Percentiles rank a stretch among this genome's conserved stretches.
phyloP scores from a whole-genome alignment of 2,329 filamentous ascomycete species.

The Fusarium chaquense region DNA sequence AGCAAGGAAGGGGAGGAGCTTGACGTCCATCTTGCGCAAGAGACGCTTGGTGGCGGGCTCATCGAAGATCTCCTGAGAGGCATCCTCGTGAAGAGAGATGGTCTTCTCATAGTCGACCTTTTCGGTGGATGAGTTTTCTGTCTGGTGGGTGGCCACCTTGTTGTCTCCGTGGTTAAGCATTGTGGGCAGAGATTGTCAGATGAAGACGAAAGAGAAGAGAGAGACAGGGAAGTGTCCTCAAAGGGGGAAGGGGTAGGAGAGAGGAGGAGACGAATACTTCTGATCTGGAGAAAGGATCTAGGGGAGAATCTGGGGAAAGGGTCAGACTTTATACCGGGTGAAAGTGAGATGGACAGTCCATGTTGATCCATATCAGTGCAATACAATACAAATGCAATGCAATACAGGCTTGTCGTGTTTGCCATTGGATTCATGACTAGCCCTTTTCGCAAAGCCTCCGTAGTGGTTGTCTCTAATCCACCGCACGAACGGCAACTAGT shows the following conservation, averaged over 20 bases:
- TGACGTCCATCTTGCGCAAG: constrained; percentile 65
- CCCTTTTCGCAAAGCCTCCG: constrained; percentile 36
- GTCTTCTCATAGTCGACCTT: constrained; percentile 48
- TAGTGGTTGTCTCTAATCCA: constrained; percentile 20
- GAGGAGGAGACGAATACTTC: constrained; percentile 40
- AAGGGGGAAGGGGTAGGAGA: constrained; percentile 21
- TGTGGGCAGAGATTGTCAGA: constrained; percentile 14
- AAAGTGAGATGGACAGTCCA: constrained; percentile 3
- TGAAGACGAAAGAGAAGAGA: not conserved
- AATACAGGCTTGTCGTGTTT: constrained; percentile 13
- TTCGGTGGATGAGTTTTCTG: constrained; percentile 46
- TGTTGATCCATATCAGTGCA: not conserved
- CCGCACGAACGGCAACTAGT: constrained; percentile 44
- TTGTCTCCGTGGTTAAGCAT: constrained; percentile 36
- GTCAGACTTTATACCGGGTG: constrained; percentile 36
- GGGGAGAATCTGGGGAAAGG: constrained; percentile 42
- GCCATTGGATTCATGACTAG: constrained; percentile 4
- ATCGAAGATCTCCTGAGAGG: constrained; percentile 48
- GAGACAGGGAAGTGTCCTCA: constrained; percentile 26
- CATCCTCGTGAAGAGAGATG: constrained; percentile 44
- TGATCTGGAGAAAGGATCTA: constrained; percentile 37
- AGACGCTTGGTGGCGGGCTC: constrained; percentile 60
- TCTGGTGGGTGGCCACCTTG: constrained; percentile 25
- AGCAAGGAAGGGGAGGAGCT: constrained; percentile 70
- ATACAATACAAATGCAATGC: not conserved